A percentile compares a stretch with the other conserved stretches of the same genome.
Conservation (phyloP, 108 stramenopile genomes). For the Cylindrotheca fusiformis region DNA sequence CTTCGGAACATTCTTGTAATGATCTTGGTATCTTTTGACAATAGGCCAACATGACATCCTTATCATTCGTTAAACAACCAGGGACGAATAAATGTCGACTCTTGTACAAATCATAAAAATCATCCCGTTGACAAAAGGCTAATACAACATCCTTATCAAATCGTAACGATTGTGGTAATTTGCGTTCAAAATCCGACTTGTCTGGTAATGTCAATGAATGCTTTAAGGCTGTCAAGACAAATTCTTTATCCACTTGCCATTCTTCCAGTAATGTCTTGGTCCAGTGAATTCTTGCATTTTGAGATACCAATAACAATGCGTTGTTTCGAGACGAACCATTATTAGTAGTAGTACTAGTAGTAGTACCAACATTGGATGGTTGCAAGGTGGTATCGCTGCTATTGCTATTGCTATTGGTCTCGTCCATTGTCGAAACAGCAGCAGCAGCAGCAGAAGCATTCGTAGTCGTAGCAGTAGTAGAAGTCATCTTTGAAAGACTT, state of each 20-base stretch:
- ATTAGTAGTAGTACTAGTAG: too few relatives aligned
- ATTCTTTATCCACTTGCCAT: slow-evolving; percentile 30
- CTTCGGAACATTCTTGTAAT: slow-evolving; percentile 31
- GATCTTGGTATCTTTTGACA: slow-evolving; percentile 34
- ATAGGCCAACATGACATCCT: slow-evolving; percentile 39
- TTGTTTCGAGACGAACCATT: too few relatives aligned
- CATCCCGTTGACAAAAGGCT: slow-evolving; percentile 30
- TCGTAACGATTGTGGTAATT: slow-evolving; percentile 25
- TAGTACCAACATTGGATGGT: too few relatives aligned
- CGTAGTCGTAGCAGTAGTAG: too few relatives aligned
- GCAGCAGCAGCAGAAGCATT: too few relatives aligned
- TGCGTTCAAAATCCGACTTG: slow-evolving; percentile 37
- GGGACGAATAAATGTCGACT: slow-evolving; percentile 34
- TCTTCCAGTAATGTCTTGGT: slow-evolving; percentile 7
- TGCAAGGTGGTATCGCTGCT: too few relatives aligned
- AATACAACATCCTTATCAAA: slow-evolving; percentile 37
- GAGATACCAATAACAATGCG: not conserved
- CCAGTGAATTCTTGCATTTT: slow-evolving; percentile 14
- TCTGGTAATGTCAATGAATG: slow-evolving; percentile 19
- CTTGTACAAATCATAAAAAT: slow-evolving; percentile 27
- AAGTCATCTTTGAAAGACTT: too few relatives aligned
- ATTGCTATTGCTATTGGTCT: too few relatives aligned
- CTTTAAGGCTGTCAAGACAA: slow-evolving; percentile 20
- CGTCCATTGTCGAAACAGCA: too few relatives aligned
- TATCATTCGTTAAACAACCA: slow-evolving; percentile 20